Evolutionary conservation across 164 flowering plant species (phyloP).

Genomic region (Annona squamosa): DNA sequence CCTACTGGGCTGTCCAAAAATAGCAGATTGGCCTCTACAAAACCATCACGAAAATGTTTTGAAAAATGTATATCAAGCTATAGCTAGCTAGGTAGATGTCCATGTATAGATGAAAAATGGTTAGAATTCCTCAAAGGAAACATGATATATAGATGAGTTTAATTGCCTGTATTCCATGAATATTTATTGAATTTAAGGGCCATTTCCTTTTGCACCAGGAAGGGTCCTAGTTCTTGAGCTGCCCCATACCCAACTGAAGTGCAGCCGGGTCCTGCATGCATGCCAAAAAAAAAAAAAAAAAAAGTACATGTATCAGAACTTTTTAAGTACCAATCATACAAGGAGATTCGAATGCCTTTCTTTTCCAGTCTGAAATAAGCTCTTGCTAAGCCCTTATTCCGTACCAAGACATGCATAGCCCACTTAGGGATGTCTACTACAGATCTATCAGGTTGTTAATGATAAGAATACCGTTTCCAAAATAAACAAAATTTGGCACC

Average conservation of each 20-base stretch:
- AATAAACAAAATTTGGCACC: too few relatives aligned
- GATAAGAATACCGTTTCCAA: too few relatives aligned
- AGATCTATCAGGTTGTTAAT: too few relatives aligned
- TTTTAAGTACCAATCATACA: too few relatives aligned
- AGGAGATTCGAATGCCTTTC: neutral
- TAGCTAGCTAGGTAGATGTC: too few relatives aligned
- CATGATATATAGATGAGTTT: neutral
- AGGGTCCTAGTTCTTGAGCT: constrained; percentile 20
- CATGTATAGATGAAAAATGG: too few relatives aligned
- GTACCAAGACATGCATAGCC: too few relatives aligned
- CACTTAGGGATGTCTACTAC: too few relatives aligned
- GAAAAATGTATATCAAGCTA: too few relatives aligned
- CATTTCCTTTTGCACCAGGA: constrained; percentile 9
- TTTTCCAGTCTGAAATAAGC: neutral
- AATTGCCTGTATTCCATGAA: constrained; percentile 13
- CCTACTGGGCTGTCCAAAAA: constrained; percentile 20
- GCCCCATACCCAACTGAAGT: constrained; percentile 19
- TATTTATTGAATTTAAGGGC: constrained; percentile 13
- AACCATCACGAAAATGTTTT: too few relatives aligned
- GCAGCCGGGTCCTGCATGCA: constrained; percentile 17
- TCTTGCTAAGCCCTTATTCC: neutral
- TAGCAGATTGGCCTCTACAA: constrained; percentile 18
- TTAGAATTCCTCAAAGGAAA: neutral
- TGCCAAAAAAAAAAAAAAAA: neutral
- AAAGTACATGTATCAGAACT: too few relatives aligned